Evolutionary conservation across 192 early-diverging fungal genomes (phyloP).

Genomic region (Backusella tuberculispora): DNA sequence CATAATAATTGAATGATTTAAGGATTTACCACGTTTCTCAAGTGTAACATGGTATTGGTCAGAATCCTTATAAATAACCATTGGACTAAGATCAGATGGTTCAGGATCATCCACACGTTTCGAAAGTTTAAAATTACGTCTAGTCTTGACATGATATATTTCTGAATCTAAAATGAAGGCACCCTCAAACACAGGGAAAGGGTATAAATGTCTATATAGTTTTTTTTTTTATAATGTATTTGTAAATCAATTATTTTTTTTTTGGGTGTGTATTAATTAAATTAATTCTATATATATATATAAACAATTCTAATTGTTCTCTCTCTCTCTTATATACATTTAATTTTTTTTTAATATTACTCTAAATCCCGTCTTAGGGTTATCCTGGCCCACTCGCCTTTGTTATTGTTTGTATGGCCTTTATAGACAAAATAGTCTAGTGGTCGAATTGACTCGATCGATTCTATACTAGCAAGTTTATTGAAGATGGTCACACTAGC

Average conservation of each 20-base stretch:
- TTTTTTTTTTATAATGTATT: not conserved
- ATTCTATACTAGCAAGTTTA: conserved; percentile 28
- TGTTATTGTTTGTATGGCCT: conserved; percentile 47
- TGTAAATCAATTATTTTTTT: not conserved
- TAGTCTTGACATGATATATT: conserved; percentile 64
- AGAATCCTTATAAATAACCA: conserved; percentile 38
- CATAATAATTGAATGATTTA: not conserved
- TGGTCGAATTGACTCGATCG: conserved; percentile 39
- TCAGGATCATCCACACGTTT: conserved; percentile 54
- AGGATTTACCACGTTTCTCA: not conserved
- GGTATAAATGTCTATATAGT: conserved; percentile 26
- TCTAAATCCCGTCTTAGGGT: conserved; percentile 45
- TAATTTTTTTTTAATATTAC: conserved; percentile 26
- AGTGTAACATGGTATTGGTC: conserved; percentile 24
- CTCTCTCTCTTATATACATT: not conserved
- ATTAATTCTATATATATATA: conserved; percentile 30
- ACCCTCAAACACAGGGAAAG: conserved; percentile 59
- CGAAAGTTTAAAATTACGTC: conserved; percentile 52
- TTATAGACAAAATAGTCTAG: conserved; percentile 49
- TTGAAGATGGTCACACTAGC: conserved; percentile 42
- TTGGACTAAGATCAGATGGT: conserved; percentile 33
- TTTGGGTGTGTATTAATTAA: no score
- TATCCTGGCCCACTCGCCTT: conserved; percentile 55
- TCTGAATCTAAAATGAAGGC: conserved; percentile 56
- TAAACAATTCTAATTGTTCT: no score